These are phyloP conservation scores for Penicillium sp. DNA, from an alignment of 2,329 filamentous ascomycete species.

Conservation along the genomic window DNA sequence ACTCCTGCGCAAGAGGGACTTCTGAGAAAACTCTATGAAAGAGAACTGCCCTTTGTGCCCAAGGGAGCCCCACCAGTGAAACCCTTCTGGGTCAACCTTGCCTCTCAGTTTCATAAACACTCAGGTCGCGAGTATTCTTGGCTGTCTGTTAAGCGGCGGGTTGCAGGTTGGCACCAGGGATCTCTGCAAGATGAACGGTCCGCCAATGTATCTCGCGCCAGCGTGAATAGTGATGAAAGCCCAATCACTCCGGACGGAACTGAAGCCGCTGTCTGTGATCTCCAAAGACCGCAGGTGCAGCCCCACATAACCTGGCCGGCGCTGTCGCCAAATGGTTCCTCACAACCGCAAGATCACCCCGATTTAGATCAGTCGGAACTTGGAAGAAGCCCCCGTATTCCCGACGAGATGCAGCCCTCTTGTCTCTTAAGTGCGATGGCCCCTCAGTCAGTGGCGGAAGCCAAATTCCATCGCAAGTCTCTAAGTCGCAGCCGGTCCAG, in stretches of 20 bases:
- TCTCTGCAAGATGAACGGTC: background rate
- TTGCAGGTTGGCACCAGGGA: background rate
- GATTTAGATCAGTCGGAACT: background rate
- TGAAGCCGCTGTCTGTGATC: background rate
- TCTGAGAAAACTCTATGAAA: conserved; percentile 1
- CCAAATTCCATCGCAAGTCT: background rate
- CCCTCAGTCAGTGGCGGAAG: background rate
- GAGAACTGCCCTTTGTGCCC: background rate
- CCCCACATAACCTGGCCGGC: background rate
- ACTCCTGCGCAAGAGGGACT: background rate
- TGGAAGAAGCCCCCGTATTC: background rate
- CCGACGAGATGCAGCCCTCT: background rate
- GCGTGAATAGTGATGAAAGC: background rate
- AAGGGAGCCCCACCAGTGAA: background rate
- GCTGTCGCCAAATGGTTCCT: background rate
- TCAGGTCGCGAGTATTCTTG: conserved; percentile 6
- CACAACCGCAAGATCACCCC: background rate
- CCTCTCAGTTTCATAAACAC: background rate
- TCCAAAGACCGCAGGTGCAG: too few species aligned
- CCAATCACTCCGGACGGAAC: background rate
- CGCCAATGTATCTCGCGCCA: background rate
- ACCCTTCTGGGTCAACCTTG: conserved; percentile 3
- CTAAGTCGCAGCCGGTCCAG: background rate
- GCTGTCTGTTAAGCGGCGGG: conserved; percentile 5
- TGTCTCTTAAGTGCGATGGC: background rate